Base-by-base conservation (phyloP, 2,329 filamentous ascomycete genomes). In the Clarireedia homoeocarpa region DNA sequence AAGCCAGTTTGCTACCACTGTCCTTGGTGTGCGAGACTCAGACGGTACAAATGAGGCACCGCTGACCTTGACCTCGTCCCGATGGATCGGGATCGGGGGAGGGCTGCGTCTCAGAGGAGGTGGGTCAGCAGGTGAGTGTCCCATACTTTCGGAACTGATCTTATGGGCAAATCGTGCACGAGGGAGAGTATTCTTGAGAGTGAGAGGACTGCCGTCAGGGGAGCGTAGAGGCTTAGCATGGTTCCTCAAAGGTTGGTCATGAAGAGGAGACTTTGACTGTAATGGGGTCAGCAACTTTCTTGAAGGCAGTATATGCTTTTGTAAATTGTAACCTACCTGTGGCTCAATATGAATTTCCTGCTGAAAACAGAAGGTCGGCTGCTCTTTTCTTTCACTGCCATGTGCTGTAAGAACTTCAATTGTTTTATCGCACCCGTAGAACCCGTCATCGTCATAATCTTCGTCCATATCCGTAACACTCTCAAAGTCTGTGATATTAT, bases 1-100 rank as follows among this genome's bases (percentile, higher is more conserved):
- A 12, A 54, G 52, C 52, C 52, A 54, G 34, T 54, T 49, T 1
- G 44, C 34, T 15, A 53, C 51, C 17, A 53, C 6, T 17, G 51
- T 53, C 39, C 51, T 48, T 24, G 51, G 51, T 30, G 51, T 53
- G n/a, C 51, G 40, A 40, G 38, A 40, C 17, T 40, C 38, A 17
- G 38, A 40, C 6, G 51, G 51, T 23, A 34, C 51, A 30, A 53
- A 53, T 36, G 51, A 39, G 20, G 51, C 51, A n/a, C 51, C 51
- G 4, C 7, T 38, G 24, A 6, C 42, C 15, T 26, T 24, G 4
- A 36, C 23, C 17, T 53, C 27, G 14, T 53, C 51, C 27, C 23
- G 42, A 27, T 53, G 51, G 12, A 53, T 53, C 26, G 51, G 51
- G 15, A 40, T 48, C 24, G 26, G 17, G 20, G 51, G 44, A 14